Conservation (phyloP, 2,329 filamentous ascomycete species). For the Dichotomopilus funicola region DNA sequence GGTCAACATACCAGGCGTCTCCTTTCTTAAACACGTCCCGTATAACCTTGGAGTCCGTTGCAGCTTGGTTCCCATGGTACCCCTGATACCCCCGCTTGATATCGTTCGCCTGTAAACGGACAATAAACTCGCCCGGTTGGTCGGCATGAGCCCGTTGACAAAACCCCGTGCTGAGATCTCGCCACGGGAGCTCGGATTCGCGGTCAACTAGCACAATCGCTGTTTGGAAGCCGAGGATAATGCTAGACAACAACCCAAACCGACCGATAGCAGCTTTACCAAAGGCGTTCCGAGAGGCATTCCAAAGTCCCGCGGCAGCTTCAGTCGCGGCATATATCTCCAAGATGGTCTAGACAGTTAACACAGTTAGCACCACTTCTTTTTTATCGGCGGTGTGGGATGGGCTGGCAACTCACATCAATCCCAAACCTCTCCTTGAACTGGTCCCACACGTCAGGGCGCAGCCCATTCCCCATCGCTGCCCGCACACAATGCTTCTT, state of each 20-base stretch:
- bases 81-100: slow-evolving; percentile 65
- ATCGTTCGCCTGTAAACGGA: slow-evolving; percentile 57
- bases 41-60: slow-evolving; percentile 66
- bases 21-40: slow-evolving; percentile 66
- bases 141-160: slow-evolving; percentile 54
- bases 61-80: slow-evolving; percentile 67
- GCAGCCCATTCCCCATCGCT: slow-evolving; percentile 77
- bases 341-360: slow-evolving; percentile 43
- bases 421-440: slow-evolving; percentile 81
- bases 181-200: slow-evolving; percentile 59
- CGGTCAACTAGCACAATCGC: slow-evolving; percentile 64
- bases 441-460: slow-evolving; percentile 76
- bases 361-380: not conserved
- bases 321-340: slow-evolving; percentile 82
- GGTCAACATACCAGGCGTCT: slow-evolving; percentile 52
- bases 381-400: not conserved
- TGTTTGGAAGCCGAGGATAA: slow-evolving; percentile 44
- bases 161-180: slow-evolving; percentile 62
- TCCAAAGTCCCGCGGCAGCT: slow-evolving; percentile 62
- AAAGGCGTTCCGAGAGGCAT: slow-evolving; percentile 65
- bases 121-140: slow-evolving; percentile 69
- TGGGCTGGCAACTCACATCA: slow-evolving; percentile 28
- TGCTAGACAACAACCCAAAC: slow-evolving; percentile 54
- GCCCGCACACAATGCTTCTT: slow-evolving; percentile 62
- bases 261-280: slow-evolving; percentile 69